Evolutionary conservation across 176 grass and related monocot genomes (phyloP).

Genomic region (Phoenix roebelenii): DNA sequence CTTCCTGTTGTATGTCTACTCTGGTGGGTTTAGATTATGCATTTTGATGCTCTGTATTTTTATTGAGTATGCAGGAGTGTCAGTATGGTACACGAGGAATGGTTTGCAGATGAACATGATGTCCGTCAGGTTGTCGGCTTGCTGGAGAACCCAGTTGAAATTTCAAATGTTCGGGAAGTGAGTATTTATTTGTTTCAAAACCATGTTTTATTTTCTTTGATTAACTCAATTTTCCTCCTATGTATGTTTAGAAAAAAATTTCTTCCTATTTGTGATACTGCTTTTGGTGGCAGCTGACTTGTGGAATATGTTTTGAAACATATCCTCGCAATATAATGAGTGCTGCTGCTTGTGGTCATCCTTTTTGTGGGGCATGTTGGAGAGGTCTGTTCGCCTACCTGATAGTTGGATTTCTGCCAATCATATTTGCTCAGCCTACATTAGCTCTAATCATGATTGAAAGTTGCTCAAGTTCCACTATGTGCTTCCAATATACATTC

Average conservation of each 20-base stretch:
- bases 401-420: constrained; percentile 4
- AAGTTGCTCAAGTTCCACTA: no score
- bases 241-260: background rate
- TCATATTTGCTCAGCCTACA: no score
- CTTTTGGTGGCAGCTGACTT: constrained; percentile 65
- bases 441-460: no score
- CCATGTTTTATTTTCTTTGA: no score
- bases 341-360: constrained; percentile 66
- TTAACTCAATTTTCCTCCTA: no score
- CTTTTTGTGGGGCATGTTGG: constrained; percentile 81
- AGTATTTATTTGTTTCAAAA: background rate
- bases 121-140: constrained; percentile 61
- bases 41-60: constrained; percentile 1
- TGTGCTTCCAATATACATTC: no score
- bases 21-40: no score
- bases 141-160: constrained; percentile 29
- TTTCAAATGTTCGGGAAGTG: constrained; percentile 30
- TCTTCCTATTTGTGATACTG: constrained; percentile 18
- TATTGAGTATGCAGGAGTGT: constrained; percentile 43
- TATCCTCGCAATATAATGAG: constrained; percentile 37
- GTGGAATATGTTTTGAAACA: constrained; percentile 91
- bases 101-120: constrained; percentile 73
- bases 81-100: constrained; percentile 63
- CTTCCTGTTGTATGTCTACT: no score
- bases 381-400: constrained; percentile 34